phyloP scores from a whole-genome alignment of 2,329 filamentous ascomycete genomes.

The Fusarium tupiense region DNA sequence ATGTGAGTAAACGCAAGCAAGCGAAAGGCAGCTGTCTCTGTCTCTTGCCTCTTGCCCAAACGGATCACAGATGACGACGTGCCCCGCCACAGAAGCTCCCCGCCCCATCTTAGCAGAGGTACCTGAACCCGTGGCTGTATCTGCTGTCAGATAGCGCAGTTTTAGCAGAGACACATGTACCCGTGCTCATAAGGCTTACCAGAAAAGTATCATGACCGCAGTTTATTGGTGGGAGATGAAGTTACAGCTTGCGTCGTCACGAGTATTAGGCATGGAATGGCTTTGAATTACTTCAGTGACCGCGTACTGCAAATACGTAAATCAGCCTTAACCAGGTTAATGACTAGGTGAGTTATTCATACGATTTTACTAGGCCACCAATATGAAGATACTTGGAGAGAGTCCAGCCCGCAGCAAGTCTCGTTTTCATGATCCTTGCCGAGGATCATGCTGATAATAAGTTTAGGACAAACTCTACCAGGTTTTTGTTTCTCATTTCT shows the following conservation, averaged over 20 bases:
- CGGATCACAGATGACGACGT: conserved; percentile 40
- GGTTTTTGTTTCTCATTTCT: neutral
- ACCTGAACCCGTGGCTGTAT: conserved; percentile 3
- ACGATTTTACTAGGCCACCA: neutral
- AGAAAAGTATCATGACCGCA: conserved; percentile 9
- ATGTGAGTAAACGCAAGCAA: conserved; percentile 29
- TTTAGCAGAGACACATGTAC: conserved; percentile 10
- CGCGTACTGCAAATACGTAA: conserved; percentile 28
- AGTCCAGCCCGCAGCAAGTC: neutral
- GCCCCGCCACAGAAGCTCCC: conserved; percentile 35
- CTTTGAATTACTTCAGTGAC: conserved; percentile 17
- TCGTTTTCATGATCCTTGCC: neutral
- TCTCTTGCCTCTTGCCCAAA: conserved; percentile 37
- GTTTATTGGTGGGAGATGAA: conserved; percentile 6
- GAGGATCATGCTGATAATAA: neutral
- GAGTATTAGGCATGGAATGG: neutral
- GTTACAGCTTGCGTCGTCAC: conserved; percentile 29
- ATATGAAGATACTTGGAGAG: neutral
- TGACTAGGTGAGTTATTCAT: neutral
- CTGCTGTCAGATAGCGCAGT: neutral
- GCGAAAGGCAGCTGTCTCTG: conserved; percentile 21
- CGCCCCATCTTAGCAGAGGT: conserved; percentile 22
- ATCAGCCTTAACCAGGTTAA: conserved; percentile 10
- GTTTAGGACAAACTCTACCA: neutral
- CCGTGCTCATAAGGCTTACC: conserved; percentile 3